These are phyloP conservation scores for Lactifluus subvellereus DNA, from an alignment of 768 basidiomycete species.

Conservation along the genomic window DNA sequence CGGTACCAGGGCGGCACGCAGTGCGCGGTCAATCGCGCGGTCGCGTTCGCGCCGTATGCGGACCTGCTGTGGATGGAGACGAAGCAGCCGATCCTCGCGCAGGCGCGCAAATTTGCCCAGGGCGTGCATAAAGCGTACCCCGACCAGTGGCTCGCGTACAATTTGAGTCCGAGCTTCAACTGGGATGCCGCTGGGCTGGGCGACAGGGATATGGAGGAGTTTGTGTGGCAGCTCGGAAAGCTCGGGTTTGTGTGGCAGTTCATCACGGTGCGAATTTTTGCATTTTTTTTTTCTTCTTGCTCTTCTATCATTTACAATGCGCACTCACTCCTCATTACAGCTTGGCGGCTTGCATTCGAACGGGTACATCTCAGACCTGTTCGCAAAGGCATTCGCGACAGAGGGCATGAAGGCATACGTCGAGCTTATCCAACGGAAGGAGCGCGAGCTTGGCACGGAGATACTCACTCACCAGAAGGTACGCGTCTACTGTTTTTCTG, in stretches of 20 bases:
- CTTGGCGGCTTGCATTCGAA: conserved; percentile 97
- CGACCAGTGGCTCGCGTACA: conserved; percentile 94
- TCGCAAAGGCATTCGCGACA: conserved; percentile 81
- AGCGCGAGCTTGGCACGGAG: conserved; percentile 90
- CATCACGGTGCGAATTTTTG: conserved; percentile 66
- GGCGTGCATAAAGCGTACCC: conserved; percentile 82
- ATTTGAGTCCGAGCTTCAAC: conserved; percentile 89
- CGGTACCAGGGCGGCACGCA: conserved; percentile 96
- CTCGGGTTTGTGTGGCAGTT: conserved; percentile 99
- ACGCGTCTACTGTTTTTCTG: conserved; percentile 23
- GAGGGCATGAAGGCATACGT: conserved; percentile 99
- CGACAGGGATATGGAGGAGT: conserved; percentile 78
- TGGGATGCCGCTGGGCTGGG: conserved; percentile 92
- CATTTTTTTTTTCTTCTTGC: neutral
- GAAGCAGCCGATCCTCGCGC: conserved; percentile 84
- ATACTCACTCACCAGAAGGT: conserved; percentile 98
- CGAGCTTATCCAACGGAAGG: conserved; percentile 85
- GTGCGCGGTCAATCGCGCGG: conserved; percentile 86
- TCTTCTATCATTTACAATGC: neutral
- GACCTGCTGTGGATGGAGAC: conserved; percentile 97
- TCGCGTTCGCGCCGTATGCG: conserved; percentile 92
- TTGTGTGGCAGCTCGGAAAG: conserved; percentile 90
- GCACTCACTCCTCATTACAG: conserved; percentile 36
- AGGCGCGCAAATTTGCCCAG: conserved; percentile 86
- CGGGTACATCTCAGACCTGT: conserved; percentile 91